Evolutionary conservation across 179 eudicot genomes (phyloP).

Genomic region (Vitellaria paradoxa): DNA sequence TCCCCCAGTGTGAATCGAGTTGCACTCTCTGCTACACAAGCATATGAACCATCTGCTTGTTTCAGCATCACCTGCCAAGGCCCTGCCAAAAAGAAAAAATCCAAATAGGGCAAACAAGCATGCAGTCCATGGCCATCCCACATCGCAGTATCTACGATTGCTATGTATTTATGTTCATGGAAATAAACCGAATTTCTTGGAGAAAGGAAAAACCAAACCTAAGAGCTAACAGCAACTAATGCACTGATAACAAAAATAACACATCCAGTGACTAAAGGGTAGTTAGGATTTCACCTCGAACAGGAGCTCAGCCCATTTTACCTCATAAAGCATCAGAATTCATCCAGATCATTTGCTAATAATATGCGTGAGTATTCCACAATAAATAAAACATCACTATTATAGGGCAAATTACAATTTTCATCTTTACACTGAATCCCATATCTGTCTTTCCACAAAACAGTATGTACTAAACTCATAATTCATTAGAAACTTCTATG

Average conservation of each 20-base stretch:
- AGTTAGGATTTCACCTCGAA: not conserved
- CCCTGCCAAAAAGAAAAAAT: constrained; percentile 40
- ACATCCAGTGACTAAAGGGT: not conserved
- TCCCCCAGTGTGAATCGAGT: constrained; percentile 91
- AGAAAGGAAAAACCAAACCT: not conserved
- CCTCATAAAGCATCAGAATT: not conserved
- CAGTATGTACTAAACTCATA: too few relatives aligned
- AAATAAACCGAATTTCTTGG: not conserved
- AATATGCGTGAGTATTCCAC: not conserved
- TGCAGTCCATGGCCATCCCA: not conserved
- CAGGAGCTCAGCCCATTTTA: not conserved
- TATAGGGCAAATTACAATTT: too few relatives aligned
- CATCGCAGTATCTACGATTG: not conserved
- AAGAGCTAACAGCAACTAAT: not conserved
- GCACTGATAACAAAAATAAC: not conserved
- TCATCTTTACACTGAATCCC: too few relatives aligned
- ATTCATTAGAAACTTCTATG: too few relatives aligned
- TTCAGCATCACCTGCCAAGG: constrained; percentile 99
- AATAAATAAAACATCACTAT: not conserved
- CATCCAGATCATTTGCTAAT: too few relatives aligned
- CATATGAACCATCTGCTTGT: constrained; percentile 88
- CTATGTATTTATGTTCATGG: not conserved
- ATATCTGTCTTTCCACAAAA: too few relatives aligned
- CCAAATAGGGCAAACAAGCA: not conserved
- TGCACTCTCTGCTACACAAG: constrained; percentile 92